Conservation (phyloP, 345 rosid genomes). For the Kandelia obovata region DNA sequence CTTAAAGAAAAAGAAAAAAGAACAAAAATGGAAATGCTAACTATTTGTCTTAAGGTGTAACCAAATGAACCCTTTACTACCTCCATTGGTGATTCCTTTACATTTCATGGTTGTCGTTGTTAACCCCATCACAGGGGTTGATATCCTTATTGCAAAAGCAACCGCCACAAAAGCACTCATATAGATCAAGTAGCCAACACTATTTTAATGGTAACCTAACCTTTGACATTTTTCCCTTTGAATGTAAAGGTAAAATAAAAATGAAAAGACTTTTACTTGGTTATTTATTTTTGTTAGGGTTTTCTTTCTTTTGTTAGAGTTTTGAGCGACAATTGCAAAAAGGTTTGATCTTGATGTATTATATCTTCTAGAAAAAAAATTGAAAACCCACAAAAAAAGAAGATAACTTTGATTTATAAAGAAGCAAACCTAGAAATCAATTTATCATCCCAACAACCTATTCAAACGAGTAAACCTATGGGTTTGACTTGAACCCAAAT, state of each 20-base stretch:
- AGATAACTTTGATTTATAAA: slow-evolving; percentile 56
- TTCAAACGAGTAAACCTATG: slow-evolving; percentile 56
- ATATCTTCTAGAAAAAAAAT: neutral
- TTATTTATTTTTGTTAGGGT: neutral
- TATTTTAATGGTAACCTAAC: neutral
- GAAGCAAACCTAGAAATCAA: neutral
- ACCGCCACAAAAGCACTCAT: neutral
- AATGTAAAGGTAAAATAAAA: slow-evolving; percentile 19
- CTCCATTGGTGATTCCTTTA: neutral
- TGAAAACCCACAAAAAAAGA: slow-evolving; percentile 13
- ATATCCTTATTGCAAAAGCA: neutral
- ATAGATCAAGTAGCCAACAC: slow-evolving; percentile 14
- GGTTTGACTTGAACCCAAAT: slow-evolving; percentile 25
- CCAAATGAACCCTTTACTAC: neutral
- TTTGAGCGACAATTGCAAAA: neutral
- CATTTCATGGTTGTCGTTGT: neutral
- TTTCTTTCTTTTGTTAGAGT: neutral
- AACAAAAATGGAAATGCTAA: slow-evolving; percentile 17
- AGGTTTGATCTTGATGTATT: neutral
- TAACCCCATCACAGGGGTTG: neutral
- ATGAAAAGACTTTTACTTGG: neutral
- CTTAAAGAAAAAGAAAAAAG: neutral
- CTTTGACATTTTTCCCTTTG: slow-evolving; percentile 6
- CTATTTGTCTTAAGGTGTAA: neutral
- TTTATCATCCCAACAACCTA: neutral